phyloP scores from a whole-genome alignment of 169 alveolate genomes.

The Plasmodium berghei region DNA sequence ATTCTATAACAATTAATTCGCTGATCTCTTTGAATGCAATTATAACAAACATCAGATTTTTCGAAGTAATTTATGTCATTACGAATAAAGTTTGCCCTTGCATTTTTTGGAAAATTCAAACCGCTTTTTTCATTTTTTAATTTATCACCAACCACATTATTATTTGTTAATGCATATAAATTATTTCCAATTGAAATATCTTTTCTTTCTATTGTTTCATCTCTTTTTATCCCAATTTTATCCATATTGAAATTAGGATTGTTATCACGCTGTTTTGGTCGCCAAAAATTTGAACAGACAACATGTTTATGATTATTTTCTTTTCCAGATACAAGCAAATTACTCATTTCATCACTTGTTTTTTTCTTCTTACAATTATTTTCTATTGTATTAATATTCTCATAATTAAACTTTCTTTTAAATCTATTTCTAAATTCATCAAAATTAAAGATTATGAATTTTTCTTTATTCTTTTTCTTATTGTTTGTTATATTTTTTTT shows the following conservation, averaged over 20 bases:
- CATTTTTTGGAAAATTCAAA: not conserved
- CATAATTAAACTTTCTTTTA: not conserved
- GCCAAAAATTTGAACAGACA: too few species aligned
- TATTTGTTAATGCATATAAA: too few species aligned
- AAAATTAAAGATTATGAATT: constrained; percentile 24
- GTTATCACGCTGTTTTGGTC: too few species aligned
- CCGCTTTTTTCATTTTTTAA: too few species aligned
- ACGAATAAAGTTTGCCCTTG: constrained; percentile 10
- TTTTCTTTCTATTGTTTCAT: too few species aligned
- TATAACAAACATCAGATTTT: constrained; percentile 28
- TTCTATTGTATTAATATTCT: not conserved
- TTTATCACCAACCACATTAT: too few species aligned
- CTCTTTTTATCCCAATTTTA: too few species aligned
- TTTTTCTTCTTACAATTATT: not conserved
- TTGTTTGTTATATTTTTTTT: not conserved
- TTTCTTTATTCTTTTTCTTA: constrained; percentile 13
- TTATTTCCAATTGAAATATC: too few species aligned
- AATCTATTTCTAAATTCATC: not conserved
- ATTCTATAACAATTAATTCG: constrained; percentile 62
- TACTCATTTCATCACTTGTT: not conserved
- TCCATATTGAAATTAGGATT: too few species aligned
- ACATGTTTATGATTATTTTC: too few species aligned
- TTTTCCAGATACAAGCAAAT: too few species aligned
- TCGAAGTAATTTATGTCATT: constrained; percentile 22
- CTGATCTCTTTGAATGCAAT: constrained; percentile 35